A percentile compares a stretch with the other conserved stretches of the same genome.
These are phyloP conservation scores for Kodamaea ohmeri DNA, from an alignment of 1,139 yeast species.

Conservation along the genomic window DNA sequence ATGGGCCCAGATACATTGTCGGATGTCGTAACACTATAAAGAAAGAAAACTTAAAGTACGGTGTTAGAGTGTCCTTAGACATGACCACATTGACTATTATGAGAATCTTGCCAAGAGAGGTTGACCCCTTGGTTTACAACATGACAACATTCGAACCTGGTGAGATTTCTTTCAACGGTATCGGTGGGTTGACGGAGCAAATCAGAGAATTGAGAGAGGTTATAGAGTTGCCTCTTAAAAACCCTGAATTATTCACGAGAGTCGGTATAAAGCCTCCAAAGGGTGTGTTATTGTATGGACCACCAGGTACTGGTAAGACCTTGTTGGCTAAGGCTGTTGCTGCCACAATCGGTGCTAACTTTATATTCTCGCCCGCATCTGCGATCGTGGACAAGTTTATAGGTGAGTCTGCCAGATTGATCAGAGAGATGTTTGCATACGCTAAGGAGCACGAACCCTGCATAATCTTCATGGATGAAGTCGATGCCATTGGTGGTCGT, in stretches of 20 bases:
- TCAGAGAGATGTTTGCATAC: conserved; percentile 97
- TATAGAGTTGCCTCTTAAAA: conserved; percentile 93
- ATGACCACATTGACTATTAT: conserved; percentile 97
- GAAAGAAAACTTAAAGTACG: conserved; percentile 80
- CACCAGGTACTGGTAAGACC: conserved; percentile 99
- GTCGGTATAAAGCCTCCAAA: conserved; percentile 98
- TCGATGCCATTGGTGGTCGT: conserved; percentile 99
- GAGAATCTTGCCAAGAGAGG: conserved; percentile 97
- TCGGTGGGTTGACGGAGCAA: conserved; percentile 96
- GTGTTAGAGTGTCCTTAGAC: conserved; percentile 94
- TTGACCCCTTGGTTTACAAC: conserved; percentile 96
- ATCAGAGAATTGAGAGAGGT: conserved; percentile 96
- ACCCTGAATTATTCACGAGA: conserved; percentile 92
- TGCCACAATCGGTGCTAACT: conserved; percentile 97
- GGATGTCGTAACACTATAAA: conserved; percentile 95
- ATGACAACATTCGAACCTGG: conserved; percentile 99
- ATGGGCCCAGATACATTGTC: conserved; percentile 97
- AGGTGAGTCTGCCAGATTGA: conserved; percentile 95
- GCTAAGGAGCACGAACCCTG: conserved; percentile 99
- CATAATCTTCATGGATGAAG: conserved; percentile 98
- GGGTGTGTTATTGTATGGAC: conserved; percentile 95
- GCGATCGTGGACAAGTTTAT: conserved; percentile 98
- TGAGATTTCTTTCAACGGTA: conserved; percentile 88
- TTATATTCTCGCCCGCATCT: conserved; percentile 95
- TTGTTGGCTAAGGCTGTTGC: conserved; percentile 96